A percentile compares a stretch with the other conserved stretches of the same genome.
Evolutionary conservation across 805 yeast species (phyloP).

Genomic region (Yamadazyma insecticola): DNA sequence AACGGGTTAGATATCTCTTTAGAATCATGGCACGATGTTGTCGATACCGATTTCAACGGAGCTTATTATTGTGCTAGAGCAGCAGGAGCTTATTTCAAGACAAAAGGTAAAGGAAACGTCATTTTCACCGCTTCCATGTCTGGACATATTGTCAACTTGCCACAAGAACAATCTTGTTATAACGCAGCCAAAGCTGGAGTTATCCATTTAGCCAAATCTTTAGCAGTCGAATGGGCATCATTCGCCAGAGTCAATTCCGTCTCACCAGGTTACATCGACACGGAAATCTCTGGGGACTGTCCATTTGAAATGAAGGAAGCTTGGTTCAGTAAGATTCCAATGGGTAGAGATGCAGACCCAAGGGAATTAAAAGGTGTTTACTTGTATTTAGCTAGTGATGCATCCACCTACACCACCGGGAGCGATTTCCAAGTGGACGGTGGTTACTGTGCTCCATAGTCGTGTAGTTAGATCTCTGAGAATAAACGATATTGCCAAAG

Average conservation of each 20-base stretch:
- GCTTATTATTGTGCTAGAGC: slow-evolving; percentile 75
- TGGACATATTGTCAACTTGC: slow-evolving; percentile 79
- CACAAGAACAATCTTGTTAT: slow-evolving; percentile 82
- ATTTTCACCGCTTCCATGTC: slow-evolving; percentile 87
- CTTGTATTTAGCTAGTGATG: slow-evolving; percentile 73
- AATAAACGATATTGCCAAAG: too few species aligned
- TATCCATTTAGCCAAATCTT: slow-evolving; percentile 65
- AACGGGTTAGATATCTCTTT: slow-evolving; percentile 41
- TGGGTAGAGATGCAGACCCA: slow-evolving; percentile 71
- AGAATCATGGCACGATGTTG: slow-evolving; percentile 64
- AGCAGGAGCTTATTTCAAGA: slow-evolving; percentile 66
- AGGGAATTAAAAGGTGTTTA: slow-evolving; percentile 79
- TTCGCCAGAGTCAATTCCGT: slow-evolving; percentile 78
- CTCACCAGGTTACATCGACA: slow-evolving; percentile 82
- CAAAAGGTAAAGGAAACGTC: slow-evolving; percentile 71
- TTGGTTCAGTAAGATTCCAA: slow-evolving; percentile 48
- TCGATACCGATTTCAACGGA: slow-evolving; percentile 73
- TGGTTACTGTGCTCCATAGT: slow-evolving; percentile 48
- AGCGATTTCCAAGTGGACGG: slow-evolving; percentile 78
- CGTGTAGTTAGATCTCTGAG: too few species aligned
- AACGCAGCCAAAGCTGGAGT: slow-evolving; percentile 86
- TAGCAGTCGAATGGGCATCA: slow-evolving; percentile 83
- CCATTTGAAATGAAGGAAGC: slow-evolving; percentile 28
- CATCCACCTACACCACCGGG: slow-evolving; percentile 76
- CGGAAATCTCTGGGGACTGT: slow-evolving; percentile 51